Evolutionary conservation across 148 eudicot genomes (phyloP), one percentile per base, ranked within the genome.

Genomic region (Hydrangea macrophylla): DNA sequence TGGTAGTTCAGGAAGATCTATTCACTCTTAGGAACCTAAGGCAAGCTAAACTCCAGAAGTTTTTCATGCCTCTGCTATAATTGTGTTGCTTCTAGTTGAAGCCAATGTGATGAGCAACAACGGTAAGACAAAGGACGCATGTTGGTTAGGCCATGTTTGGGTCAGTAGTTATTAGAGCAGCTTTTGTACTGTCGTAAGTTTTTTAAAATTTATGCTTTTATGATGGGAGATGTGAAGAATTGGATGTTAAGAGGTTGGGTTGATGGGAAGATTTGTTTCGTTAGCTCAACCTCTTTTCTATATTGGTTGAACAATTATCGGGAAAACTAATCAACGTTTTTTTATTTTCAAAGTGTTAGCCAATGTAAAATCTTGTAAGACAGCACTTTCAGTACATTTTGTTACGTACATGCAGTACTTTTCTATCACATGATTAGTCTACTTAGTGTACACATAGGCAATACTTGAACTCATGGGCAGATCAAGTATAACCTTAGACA

Each of bases 21-120:
- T 44, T 55, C 37, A 1, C 53, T 48, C 28, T 58, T 58, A 8
- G 72, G 70, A 20, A 65, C 27, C 64, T 73, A 65, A 12, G 76
- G 76, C 70, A 73, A 48, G 33, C 23, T 51, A 44, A 48, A 22
- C 23, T 73, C 70, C 6, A 73, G 61, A 35, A 73, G 64, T n/a
- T 65, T n/a, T 35, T 12, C 76, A 37, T 22, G 76, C 64, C n/a
- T 57, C 65, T 57, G 65, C 65, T 11, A 55, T 2, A 0, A 54
- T 55, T 25, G 24, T 36, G 40, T 27, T 42, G 24, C 25, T n/a
- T 8, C 12, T 40, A 18, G 26, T 65, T 20, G 70, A 30, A 31
- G 70, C 18, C 9, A 65, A 50, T 10, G 65, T 58, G 58, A 73
- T 50, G 13, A 73, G 6, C 60, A 65, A 17, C 24, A 57, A 30